Percentiles rank a stretch among this genome's conserved stretches.
These are phyloP conservation scores for Favolaschia claudopus DNA, from an alignment of 768 basidiomycete species.

Conservation along the genomic window DNA sequence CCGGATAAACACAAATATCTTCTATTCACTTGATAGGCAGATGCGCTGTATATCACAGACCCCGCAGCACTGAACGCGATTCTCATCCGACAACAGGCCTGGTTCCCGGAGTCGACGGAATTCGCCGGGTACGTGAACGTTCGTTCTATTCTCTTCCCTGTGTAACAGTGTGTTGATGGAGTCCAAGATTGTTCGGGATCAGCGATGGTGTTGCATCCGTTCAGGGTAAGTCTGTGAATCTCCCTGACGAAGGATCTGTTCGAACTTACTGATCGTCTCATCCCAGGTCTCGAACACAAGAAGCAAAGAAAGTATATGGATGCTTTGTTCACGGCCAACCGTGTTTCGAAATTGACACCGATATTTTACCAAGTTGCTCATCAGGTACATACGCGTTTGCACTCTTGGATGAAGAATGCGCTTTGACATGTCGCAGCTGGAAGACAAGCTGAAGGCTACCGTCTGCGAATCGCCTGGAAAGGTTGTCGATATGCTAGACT, in stretches of 20 bases:
- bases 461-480: slow-evolving; percentile 5
- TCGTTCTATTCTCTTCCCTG: not conserved
- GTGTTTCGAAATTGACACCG: slow-evolving; percentile 33
- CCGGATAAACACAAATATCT: too few relatives aligned
- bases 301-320: slow-evolving; percentile 35
- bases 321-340: slow-evolving; percentile 30
- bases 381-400: slow-evolving; percentile 19
- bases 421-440: not conserved
- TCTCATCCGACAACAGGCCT: slow-evolving; percentile 30
- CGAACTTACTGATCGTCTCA: not conserved
- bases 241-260: not conserved
- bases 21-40: slow-evolving; percentile 13
- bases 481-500: slow-evolving; percentile 29
- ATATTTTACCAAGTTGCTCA: slow-evolving; percentile 32
- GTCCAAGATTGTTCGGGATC: slow-evolving; percentile 37
- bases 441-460: not conserved
- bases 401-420: not conserved
- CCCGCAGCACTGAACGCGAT: slow-evolving; percentile 33
- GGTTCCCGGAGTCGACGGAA: slow-evolving; percentile 35
- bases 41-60: slow-evolving; percentile 36
- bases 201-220: slow-evolving; percentile 36
- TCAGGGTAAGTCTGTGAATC: slow-evolving; percentile 18
- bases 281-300: slow-evolving; percentile 33
- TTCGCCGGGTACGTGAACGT: slow-evolving; percentile 29
- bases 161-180: too few relatives aligned